phyloP scores from a whole-genome alignment of 2,329 filamentous ascomycete genomes.

The Xylaria sp. region DNA sequence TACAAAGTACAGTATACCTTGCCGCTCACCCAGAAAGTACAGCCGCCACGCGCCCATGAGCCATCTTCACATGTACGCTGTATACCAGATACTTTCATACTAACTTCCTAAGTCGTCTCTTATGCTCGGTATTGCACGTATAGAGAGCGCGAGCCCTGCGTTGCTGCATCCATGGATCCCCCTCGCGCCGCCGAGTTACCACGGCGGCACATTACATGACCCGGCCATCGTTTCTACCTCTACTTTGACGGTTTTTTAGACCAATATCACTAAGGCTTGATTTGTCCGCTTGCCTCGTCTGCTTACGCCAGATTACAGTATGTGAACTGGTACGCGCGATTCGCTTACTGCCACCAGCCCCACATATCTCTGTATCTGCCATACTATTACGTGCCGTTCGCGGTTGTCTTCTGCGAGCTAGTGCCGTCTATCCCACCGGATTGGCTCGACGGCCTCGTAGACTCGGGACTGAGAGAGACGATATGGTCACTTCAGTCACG shows the following conservation, averaged over 20 bases:
- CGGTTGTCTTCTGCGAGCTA: conserved; percentile 39
- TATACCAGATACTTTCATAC: conserved; percentile 4
- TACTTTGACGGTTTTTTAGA: conserved; percentile 42
- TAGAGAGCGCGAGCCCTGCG: conserved; percentile 21
- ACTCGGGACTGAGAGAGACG: conserved; percentile 39
- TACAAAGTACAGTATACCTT: conserved; percentile 30
- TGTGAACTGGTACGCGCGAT: conserved; percentile 43
- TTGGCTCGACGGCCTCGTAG: conserved; percentile 40
- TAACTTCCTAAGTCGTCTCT: background rate
- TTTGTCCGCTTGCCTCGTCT: conserved; percentile 44
- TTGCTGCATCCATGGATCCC: conserved; percentile 25
- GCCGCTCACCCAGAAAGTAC: conserved; percentile 33
- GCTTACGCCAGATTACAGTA: conserved; percentile 44
- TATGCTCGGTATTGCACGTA: conserved; percentile 19
- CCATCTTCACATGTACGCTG: background rate
- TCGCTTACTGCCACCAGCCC: conserved; percentile 47
- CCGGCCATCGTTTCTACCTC: conserved; percentile 39
- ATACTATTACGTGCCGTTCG: conserved; percentile 25
- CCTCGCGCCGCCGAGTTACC: conserved; percentile 27
- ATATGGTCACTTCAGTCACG: conserved; percentile 42
- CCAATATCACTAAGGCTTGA: conserved; percentile 42
- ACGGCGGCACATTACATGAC: conserved; percentile 35
- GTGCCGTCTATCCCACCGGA: conserved; percentile 40
- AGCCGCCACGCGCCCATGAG: conserved; percentile 33
- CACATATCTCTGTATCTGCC: conserved; percentile 34